Base-by-base conservation (phyloP, 2,329 filamentous ascomycete species). In the Hypoxylon sp. region DNA sequence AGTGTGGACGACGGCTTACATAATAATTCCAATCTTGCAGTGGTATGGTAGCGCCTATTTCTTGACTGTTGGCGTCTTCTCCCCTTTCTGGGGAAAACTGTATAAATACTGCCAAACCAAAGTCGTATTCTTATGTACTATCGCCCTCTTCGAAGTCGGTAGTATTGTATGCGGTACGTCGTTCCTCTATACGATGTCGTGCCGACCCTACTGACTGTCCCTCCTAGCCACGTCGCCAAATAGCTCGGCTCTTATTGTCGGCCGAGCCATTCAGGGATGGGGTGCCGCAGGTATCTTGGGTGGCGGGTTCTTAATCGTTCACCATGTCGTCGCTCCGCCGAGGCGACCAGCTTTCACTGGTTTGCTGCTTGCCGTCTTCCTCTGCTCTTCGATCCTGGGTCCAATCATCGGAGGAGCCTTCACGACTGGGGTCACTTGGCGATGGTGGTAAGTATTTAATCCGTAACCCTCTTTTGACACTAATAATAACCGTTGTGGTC, bases 21-120 rank as follows among this genome's bases (percentile, higher is more conserved):
- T 41, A 41, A 41, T 19, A 19, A 41, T 21, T 2, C 37, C 37
- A 41, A 41, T 7, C 16, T 41, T 21, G 4, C 78, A 76, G 32
- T 83, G 81, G 81, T 82, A 82, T 54, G 78, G 79, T 1, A 76
- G 61, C 2, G 76, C 76, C 14, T 77, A 76, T 59, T 70, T 78
- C 63, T 70, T 80, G 57, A 76, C 77, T 39, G 56, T 73, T 63
- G 2, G 27, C 1, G 51, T n/a, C 8, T 75, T 77, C 43, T 76
- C 78, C 25, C 66, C 76, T 4, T 29, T 70, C 11, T 74, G 73
- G 61, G 74, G 75, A 2, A 78, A 77, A 27, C 51, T 78, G 12
- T 81, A 78, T 60, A 79, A 75, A 16, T 78, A 78, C 53, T 79
- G 73, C 61, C 70, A 73, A n/a, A 65, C 75, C 62, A 79, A 79